These are phyloP conservation scores for barley (Hordeum vulgare) DNA, from an alignment of 176 grass and related monocot genomes.

Conservation along the genomic window DNA sequence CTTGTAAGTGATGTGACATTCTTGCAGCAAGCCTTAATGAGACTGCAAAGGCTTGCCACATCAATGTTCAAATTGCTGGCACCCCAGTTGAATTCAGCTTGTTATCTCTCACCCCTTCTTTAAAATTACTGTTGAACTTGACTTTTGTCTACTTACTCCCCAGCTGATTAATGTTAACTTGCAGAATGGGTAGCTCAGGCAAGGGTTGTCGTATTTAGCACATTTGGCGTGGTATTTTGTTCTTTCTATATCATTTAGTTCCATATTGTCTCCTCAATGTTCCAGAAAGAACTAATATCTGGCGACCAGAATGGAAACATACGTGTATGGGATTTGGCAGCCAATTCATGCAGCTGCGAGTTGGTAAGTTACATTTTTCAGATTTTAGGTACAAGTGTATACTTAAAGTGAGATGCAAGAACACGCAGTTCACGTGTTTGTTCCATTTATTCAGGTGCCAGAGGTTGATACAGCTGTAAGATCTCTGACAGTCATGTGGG, in stretches of 20 bases:
- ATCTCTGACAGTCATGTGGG: slow-evolving; percentile 87
- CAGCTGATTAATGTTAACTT: not conserved
- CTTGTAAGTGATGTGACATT: not conserved
- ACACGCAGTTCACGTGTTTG: not conserved
- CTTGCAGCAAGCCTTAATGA: not conserved
- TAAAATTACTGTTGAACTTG: not conserved
- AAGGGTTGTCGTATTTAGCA: not conserved
- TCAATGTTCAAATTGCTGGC: not conserved
- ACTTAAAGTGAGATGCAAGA: not conserved
- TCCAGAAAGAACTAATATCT: slow-evolving; percentile 97
- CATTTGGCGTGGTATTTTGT: not conserved
- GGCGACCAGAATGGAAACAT: slow-evolving; percentile 98
- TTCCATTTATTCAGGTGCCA: slow-evolving; percentile 51
- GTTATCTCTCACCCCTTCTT: not conserved
- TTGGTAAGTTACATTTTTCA: slow-evolving; percentile 50
- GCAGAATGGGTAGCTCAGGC: not conserved
- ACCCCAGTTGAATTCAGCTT: not conserved
- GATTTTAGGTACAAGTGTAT: not conserved
- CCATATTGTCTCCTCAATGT: not conserved
- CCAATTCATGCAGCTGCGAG: slow-evolving; percentile 96
- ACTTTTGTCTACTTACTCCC: not conserved
- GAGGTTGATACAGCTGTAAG: slow-evolving; percentile 97
- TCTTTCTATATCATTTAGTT: not conserved
- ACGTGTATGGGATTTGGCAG: slow-evolving; percentile 93
- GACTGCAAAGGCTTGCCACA: not conserved